Base-by-base conservation (phyloP, 179 eudicot genomes). In the Spergularia azorica region DNA sequence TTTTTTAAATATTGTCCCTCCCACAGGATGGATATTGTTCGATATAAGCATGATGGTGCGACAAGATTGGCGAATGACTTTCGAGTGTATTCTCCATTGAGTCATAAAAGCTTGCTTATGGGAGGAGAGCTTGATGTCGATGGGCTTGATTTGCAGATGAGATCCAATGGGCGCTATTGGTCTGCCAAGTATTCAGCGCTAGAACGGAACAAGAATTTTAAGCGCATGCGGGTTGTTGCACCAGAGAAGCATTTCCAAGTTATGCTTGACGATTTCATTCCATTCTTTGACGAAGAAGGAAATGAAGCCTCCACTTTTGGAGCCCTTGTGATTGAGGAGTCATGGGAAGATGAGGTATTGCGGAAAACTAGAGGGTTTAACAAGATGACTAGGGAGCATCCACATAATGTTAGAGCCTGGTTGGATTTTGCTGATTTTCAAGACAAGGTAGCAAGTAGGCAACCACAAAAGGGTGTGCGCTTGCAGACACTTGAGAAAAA, bases 401-500 rank as follows among this genome's bases (percentile, higher is more conserved):
- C 99, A n/a, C 90, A 87, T 59, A 87, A 90, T 85, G 89, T 84
- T 67, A 86, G 80, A 74, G 76, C 70, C 55, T 96, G 99, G 99
- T 58, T 94, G 57, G 95, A 84, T 62, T 96, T 92, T 84, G 90
- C 99, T 0, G 89, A 90, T 63, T 94, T 96, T 69, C 99, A 96
- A 81, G 99, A 96, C 83, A 90, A 88, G 80, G 96, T 96, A 70
- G 94, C 96, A 18, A 89, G 85, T 72, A 88, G 76, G 98, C 98
- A 94, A 81, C 90, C 92, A 38, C 97, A 89, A 70, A 96, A 91
- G 83, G 96, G 92, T 74, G 98, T 96, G 66, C 99, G 98, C 56
- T 86, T 90, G 83, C 99, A 96, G 79, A 92, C 88, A 39, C 90
- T 92, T 77, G 98, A 96, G 86, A 96, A 94, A 90, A 96, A 96